These are phyloP conservation scores for Colletotrichum tropicicola DNA, from an alignment of 2,329 filamentous ascomycete genomes.

Conservation along the genomic window DNA sequence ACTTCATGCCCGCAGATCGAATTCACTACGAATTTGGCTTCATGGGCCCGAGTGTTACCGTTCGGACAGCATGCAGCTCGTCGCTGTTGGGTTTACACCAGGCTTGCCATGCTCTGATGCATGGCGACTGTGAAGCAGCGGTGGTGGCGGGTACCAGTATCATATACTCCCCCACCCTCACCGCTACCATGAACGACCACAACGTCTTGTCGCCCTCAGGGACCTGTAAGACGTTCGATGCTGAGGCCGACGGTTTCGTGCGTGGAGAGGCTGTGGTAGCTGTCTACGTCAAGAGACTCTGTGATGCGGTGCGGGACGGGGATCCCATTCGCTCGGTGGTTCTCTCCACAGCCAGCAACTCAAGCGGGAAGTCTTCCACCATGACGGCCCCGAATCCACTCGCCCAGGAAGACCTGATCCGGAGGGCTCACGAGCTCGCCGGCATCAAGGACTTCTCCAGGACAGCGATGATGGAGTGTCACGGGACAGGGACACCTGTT, in stretches of 20 bases:
- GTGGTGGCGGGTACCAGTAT: constrained; percentile 44
- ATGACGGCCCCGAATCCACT: constrained; percentile 46
- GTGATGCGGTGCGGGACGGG: constrained; percentile 47
- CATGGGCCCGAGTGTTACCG: constrained; percentile 43
- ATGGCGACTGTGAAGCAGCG: constrained; percentile 38
- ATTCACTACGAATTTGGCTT: constrained; percentile 32
- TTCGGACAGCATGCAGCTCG: constrained; percentile 47
- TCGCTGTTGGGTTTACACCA: constrained; percentile 41
- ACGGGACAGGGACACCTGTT: constrained; percentile 54
- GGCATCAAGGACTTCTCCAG: constrained; percentile 30
- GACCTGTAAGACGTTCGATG: constrained; percentile 44
- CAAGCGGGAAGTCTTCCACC: constrained; percentile 45
- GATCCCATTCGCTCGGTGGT: constrained; percentile 45
- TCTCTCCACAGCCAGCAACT: constrained; percentile 38
- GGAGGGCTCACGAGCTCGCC: constrained; percentile 35
- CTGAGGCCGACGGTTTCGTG: constrained; percentile 54
- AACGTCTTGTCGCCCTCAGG: constrained; percentile 37
- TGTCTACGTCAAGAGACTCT: constrained; percentile 49
- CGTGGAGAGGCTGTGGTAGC: constrained; percentile 46
- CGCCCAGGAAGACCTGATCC: constrained; percentile 39
- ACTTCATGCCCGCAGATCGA: constrained; percentile 34
- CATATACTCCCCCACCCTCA: constrained; percentile 31
- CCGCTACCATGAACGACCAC: constrained; percentile 31
- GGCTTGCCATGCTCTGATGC: constrained; percentile 39
- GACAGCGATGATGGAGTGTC: constrained; percentile 46